Evolutionary conservation across 345 rosid genomes (phyloP).

Genomic region (Gossypium ekmanianum): DNA sequence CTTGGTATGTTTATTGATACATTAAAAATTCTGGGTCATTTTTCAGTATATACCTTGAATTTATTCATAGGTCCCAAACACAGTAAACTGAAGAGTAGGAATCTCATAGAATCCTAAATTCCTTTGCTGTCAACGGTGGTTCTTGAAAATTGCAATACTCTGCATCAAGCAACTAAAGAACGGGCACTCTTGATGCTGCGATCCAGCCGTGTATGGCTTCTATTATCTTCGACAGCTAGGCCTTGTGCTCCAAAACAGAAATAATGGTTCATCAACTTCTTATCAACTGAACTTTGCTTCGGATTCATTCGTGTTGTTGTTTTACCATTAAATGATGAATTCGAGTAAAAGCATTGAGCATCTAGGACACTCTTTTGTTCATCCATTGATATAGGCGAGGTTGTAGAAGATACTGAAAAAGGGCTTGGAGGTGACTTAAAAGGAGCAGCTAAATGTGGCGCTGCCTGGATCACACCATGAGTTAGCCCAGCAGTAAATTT

Average conservation of each 20-base stretch:
- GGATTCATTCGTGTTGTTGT: conserved; percentile 16
- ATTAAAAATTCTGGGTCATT: neutral
- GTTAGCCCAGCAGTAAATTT: conserved; percentile 35
- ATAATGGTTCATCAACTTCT: conserved; percentile 58
- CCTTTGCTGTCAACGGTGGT: neutral
- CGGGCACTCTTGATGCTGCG: conserved; percentile 39
- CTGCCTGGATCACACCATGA: conserved; percentile 70
- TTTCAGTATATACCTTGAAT: neutral
- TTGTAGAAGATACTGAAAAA: conserved; percentile 31
- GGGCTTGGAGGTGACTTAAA: conserved; percentile 43
- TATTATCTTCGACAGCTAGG: conserved; percentile 43
- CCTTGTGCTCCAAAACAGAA: conserved; percentile 68
- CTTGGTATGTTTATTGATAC: neutral
- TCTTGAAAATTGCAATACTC: neutral
- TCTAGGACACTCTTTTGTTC: conserved; percentile 22
- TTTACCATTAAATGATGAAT: conserved; percentile 9
- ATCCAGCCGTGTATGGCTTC: conserved; percentile 20
- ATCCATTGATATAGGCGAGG: conserved; percentile 35
- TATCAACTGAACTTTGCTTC: conserved; percentile 41
- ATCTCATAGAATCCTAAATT: neutral
- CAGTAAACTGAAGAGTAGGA: neutral
- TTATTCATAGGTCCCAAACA: conserved; percentile 11
- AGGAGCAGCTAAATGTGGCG: conserved; percentile 33
- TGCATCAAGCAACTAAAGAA: conserved; percentile 40
- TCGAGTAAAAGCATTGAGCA: conserved; percentile 11